These are phyloP conservation scores for Penicillium tannophilum DNA, from an alignment of 495 filamentous ascomycete genomes.

Conservation along the genomic window DNA sequence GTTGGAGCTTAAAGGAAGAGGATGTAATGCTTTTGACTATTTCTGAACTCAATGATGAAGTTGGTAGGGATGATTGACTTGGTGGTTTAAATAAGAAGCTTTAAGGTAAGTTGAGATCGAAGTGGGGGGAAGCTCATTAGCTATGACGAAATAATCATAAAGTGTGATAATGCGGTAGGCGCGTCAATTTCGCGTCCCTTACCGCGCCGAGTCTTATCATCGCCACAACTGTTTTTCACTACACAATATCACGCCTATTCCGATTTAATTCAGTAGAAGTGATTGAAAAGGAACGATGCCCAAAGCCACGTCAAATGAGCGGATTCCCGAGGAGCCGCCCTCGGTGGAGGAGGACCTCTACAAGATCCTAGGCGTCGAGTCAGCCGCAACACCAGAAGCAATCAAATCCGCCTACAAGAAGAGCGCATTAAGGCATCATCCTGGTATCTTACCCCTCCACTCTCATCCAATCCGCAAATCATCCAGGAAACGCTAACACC, in stretches of 20 bases:
- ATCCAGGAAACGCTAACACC: neutral
- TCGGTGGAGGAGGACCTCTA: slow-evolving; percentile 77
- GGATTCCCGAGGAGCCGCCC: slow-evolving; percentile 34
- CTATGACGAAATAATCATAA: slow-evolving; percentile 29
- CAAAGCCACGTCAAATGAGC: slow-evolving; percentile 19
- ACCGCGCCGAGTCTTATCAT: slow-evolving; percentile 3
- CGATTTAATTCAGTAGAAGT: neutral
- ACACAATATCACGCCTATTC: neutral
- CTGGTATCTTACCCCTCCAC: slow-evolving; percentile 57
- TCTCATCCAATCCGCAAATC: no score
- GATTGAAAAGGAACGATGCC: slow-evolving; percentile 16
- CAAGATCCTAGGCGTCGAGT: slow-evolving; percentile 75
- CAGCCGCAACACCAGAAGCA: slow-evolving; percentile 70
- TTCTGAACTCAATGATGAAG: neutral
- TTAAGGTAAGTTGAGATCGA: slow-evolving; percentile 2
- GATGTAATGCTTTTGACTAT: neutral
- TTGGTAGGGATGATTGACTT: neutral
- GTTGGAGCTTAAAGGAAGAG: neutral
- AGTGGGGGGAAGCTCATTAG: slow-evolving; percentile 16
- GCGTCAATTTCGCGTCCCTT: slow-evolving; percentile 30
- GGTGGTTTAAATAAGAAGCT: neutral
- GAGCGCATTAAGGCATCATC: slow-evolving; percentile 84
- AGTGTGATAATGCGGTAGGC: slow-evolving; percentile 16
- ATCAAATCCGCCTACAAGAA: slow-evolving; percentile 97
- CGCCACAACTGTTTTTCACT: neutral